Conservation (phyloP, 768 basidiomycete genomes). For the Boletus huronensis region DNA sequence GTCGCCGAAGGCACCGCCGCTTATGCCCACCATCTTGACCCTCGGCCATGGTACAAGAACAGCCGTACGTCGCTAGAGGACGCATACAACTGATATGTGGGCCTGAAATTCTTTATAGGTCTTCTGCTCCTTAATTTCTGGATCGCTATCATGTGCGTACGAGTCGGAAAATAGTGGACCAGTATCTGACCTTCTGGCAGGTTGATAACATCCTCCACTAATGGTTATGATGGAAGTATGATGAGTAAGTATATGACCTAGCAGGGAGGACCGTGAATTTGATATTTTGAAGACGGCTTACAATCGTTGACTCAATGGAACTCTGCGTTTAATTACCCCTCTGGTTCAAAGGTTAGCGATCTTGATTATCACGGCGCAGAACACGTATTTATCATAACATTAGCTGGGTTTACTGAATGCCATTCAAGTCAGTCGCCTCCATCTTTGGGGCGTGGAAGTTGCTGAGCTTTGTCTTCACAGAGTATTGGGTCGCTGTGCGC, state of each 20-base stretch:
- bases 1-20: constrained; percentile 31
- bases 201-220: constrained; percentile 35
- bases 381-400: background rate
- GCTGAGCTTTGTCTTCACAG: constrained; percentile 9
- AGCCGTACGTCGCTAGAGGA: constrained; percentile 37
- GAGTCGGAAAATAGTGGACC: background rate
- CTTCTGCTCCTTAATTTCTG: constrained; percentile 59
- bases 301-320: constrained; percentile 39
- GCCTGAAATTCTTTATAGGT: constrained; percentile 28
- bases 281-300: constrained; percentile 29
- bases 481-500: background rate
- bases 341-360: constrained; percentile 25
- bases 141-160: constrained; percentile 58
- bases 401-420: constrained; percentile 37
- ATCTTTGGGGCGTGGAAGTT: too few relatives aligned
- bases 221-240: constrained; percentile 40
- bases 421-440: constrained; percentile 31
- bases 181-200: constrained; percentile 12
- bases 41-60: constrained; percentile 71
- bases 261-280: background rate
- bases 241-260: constrained; percentile 31
- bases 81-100: background rate
- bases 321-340: constrained; percentile 29
- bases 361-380: background rate
- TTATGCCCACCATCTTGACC: constrained; percentile 54